Base-by-base conservation (phyloP, 2,329 filamentous ascomycete species). In the Cladosporium colombiae region DNA sequence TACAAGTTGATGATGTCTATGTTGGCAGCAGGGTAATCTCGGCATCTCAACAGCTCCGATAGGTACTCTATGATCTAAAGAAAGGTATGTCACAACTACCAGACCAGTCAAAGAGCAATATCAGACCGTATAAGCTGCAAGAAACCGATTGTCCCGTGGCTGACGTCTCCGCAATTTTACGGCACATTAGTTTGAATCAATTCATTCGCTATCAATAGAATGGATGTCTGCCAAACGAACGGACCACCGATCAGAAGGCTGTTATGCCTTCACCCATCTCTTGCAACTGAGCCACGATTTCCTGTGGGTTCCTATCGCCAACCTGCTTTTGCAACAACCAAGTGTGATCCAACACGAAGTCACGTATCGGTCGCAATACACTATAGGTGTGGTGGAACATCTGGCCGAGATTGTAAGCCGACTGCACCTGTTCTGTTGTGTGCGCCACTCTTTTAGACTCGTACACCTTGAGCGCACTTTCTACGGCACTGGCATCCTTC, bases 341-440 rank as follows among this genome's bases (percentile, higher is more conserved):
- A 1, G 56, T 58, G 13, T 44, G 13, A 18, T 58, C 56, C n/a
- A 58, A 7, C 4, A 58, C 56, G 3, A 40, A 13, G 29, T 58
- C 56, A 6, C 56, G 33, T 13, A 58, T 16, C 11, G 35, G 35
- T 14, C 56, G 37, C 35, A 58, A 14, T 8, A 44, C 11, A 27
- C 56, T 40, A 21, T 21, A 23, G 21, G 25, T 58, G 56, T 58
- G 56, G 33, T 58, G 56, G 56, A 58, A 58, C 56, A 58, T 44
- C 56, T 58, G 56, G 21, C 56, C 56, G 10, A 58, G 35, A 2
- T 3, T 58, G 21, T 58, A 58, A 5, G 56, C 56, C 3, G 35
- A 21, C 35, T 58, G 56, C 56, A 58, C 56, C 35, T 58, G 56
- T 16, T 58, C 56, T 2, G 33, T 16, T 4, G 56, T 58, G 21